These are phyloP conservation scores for Hansenula anomala DNA, from an alignment of 1,139 yeast species.

Conservation along the genomic window DNA sequence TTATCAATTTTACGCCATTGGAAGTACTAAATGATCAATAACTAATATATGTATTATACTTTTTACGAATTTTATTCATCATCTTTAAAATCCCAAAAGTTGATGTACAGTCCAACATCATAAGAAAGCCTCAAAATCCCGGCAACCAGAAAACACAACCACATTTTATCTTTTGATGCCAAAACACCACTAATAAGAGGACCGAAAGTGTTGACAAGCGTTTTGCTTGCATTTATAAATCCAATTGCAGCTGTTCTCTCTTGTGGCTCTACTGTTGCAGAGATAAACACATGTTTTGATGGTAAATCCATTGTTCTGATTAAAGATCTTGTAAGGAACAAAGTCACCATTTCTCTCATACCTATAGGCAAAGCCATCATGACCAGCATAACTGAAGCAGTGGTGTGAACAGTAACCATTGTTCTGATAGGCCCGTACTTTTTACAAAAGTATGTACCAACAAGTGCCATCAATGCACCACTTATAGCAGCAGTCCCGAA, in stretches of 20 bases:
- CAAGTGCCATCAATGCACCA: conserved; percentile 37
- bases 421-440: conserved; percentile 40
- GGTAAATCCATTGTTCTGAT: conserved; percentile 79
- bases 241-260: conserved; percentile 82
- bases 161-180: conserved; percentile 48
- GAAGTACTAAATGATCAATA: no score
- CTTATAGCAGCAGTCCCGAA: conserved; percentile 37
- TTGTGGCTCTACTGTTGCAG: conserved; percentile 60
- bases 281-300: conserved; percentile 76
- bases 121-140: conserved; percentile 35
- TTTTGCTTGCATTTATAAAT: conserved; percentile 77
- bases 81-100: conserved; percentile 25
- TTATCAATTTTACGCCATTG: no score
- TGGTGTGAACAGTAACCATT: conserved; percentile 41
- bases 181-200: conserved; percentile 74
- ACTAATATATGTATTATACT: not conserved
- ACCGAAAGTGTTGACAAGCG: conserved; percentile 76
- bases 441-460: conserved; percentile 39
- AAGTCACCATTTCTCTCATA: conserved; percentile 24
- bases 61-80: not conserved
- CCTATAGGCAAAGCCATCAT: conserved; percentile 40
- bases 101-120: conserved; percentile 35
- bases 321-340: conserved; percentile 24
- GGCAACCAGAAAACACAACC: conserved; percentile 55
- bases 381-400: conserved; percentile 32